Base-by-base conservation (phyloP, 2,329 filamentous ascomycete species). In the Emergomyces pasteurianus region DNA sequence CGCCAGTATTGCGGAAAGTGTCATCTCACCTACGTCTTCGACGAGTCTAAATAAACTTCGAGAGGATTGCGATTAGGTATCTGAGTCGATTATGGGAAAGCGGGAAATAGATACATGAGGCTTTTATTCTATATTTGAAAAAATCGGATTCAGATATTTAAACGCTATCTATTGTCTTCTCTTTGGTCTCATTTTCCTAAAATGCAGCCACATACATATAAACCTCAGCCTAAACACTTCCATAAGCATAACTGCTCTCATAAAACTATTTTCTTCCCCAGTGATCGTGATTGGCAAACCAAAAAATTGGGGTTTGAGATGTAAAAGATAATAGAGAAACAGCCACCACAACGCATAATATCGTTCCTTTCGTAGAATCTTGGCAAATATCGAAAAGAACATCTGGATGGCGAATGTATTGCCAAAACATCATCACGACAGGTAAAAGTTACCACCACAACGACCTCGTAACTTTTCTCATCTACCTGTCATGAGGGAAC, bases 1-100 rank as follows among this genome's bases (percentile, higher is more conserved):
- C 90, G 94, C 79, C 95, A 99, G 83, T 96, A 96, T 88, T 96
- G 91, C 75, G 85, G 84, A 69, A 81, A 81, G 72, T 87, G 84
- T 80, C 85, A 86, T 77, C 79, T 86, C 69, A 87, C 85, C 77
- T 87, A 86, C 76, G 83, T 86, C 74, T 86, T 86, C 75, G 84
- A 86, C 75, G 83, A 86, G 76, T 79, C 80, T 72, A 83, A 82
- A 71, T 82, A 82, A 31, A 69, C 23, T 42, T 8, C 26, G 23
- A 14, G 7, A 16, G 23, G 1, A 7, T 56, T 40, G n/a, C 7
- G 31, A 6, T 31, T 56, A 53, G 36, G 21, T 23, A 46, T 34
- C 54, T 57, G 54, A 6, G 26, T 42, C 12, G 23, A 16, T 57
- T 7, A 46, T 46, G 40, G 26, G 54, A 46, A 18, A 23, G 26